Base-by-base conservation (phyloP, 2,329 filamentous ascomycete species). In the Penicillium sp. region DNA sequence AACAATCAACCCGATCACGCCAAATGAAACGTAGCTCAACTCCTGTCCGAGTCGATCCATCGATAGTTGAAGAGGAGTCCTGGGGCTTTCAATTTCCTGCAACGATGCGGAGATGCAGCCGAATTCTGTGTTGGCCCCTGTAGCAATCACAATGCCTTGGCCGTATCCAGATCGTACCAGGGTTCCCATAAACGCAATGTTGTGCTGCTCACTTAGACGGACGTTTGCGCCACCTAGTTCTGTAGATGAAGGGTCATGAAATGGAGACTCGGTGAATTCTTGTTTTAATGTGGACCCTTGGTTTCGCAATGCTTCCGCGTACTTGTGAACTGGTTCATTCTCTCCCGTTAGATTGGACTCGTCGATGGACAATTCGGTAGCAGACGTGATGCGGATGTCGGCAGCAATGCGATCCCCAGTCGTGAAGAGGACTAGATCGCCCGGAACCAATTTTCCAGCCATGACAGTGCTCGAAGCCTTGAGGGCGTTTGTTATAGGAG, bases 1-100 rank as follows among this genome's bases (percentile, higher is more conserved):
- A 42, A 96, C 93, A 66, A 99, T 99, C 53, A 99, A 80, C 2
- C 83, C 92, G 68, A 99, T 99, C 35, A 99, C 90, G 16, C 86
- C 88, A 69, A 99, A 97, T 0, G 94, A 99, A 68, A 96, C 90
- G 73, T 97, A 96, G 77, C 92, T 97, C 56, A 99, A 80, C 69
- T 99, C 93, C 55, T 95, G 92, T 28, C 94, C 94, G 2, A 99
- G 83, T n/a, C 91, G 86, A 71, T 99, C 94, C 95, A 99, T 99
- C 18, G 91, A 96, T 8, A 96, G 76, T 71, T 99, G 94, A 28
- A 99, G 79, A 8, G 94, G 94, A 3, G 94, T 99, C 45, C 94
- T 83, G 0, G 94, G 94, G 66, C 91, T 96, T 72, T 97, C 94
- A 26, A 96, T 99, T 60, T 94, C 90, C 49, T 93, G 91, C 24